Conservation (phyloP, 176 grass and related monocot species). For the Oryza longistaminata region DNA sequence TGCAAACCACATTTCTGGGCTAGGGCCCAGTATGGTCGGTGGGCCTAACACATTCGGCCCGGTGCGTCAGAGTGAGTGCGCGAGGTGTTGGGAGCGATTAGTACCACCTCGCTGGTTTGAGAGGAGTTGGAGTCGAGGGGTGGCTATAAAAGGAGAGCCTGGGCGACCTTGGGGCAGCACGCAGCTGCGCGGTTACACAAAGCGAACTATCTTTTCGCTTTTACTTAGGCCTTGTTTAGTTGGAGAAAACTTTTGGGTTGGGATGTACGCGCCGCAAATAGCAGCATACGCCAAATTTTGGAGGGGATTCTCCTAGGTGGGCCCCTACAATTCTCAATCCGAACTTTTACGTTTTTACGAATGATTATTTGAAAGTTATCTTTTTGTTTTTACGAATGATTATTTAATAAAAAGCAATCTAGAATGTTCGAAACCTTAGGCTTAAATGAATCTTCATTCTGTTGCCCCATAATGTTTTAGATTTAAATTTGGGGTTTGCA, state of each 20-base stretch:
- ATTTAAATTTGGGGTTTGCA: too few species aligned
- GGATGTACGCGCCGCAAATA: conserved; percentile 40
- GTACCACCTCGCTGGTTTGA: neutral
- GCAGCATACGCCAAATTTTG: conserved; percentile 44
- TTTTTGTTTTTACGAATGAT: too few species aligned
- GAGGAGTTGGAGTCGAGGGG: accelerated
- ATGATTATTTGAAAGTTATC: too few species aligned
- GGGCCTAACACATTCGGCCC: neutral
- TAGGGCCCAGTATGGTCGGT: neutral
- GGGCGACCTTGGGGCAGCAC: accelerated
- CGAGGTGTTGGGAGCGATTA: neutral
- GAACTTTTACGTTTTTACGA: too few species aligned
- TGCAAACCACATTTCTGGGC: neutral
- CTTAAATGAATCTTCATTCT: too few species aligned
- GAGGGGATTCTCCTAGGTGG: conserved; percentile 26
- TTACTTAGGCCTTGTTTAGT: conserved; percentile 30
- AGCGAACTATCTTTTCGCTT: conserved; percentile 64
- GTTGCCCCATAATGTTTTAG: too few species aligned
- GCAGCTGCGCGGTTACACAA: conserved; percentile 59
- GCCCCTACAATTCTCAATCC: neutral
- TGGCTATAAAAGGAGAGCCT: neutral
- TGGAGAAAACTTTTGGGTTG: too few species aligned
- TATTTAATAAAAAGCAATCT: too few species aligned
- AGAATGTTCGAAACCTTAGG: too few species aligned
- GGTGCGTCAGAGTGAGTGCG: neutral